Base-by-base conservation (phyloP, 805 yeast genomes). In the Debaryomyces tyrocola region DNA sequence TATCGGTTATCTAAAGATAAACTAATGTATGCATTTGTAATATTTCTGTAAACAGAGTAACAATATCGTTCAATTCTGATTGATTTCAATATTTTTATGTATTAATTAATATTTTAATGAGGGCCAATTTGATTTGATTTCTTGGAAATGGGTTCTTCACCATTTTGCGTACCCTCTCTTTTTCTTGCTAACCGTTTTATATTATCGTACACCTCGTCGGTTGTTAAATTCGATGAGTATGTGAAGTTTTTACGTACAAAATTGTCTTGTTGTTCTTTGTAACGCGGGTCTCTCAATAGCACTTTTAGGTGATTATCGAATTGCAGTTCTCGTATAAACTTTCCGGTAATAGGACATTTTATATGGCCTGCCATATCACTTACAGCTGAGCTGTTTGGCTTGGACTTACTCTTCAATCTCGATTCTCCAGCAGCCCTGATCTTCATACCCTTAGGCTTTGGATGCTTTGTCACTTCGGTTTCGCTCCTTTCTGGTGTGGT, bases 281-380 rank as follows among this genome's bases (percentile, higher is more conserved):
- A 88, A 53, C 80, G 73, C 2, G 97, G 96, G 63, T 91, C 96
- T 38, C 91, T 67, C 33, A 88, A 69, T 45, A 86, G 69, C 12
- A 83, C 78, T 48, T 80, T 78, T 53, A 91, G 70, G 61, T 92
- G 97, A 50, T 76, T 78, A 49, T 80, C 85, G 59, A 86, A 89
- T 51, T 84, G 70, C 36, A 76, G 73, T 54, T 87, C 94, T 0
- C 91, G 85, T 1, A 91, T 77, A 58, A 76, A 57, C 56, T 82
- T 77, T 1, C 84, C 84, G 0, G 96, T 87, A 35, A 87, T 71
- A n/a, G 97, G 97, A 59, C 96, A 89, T 51, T 72, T 76, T 35
- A 90, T 77, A 40, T 69, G 53, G 7, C 62, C 67, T 47, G 67
- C 77, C 6, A 48, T 38, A 3, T 37, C 14, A 8, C 21, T 33